phyloP scores from a whole-genome alignment of 2,329 filamentous ascomycete species.

The Fusarium mundagurra region DNA sequence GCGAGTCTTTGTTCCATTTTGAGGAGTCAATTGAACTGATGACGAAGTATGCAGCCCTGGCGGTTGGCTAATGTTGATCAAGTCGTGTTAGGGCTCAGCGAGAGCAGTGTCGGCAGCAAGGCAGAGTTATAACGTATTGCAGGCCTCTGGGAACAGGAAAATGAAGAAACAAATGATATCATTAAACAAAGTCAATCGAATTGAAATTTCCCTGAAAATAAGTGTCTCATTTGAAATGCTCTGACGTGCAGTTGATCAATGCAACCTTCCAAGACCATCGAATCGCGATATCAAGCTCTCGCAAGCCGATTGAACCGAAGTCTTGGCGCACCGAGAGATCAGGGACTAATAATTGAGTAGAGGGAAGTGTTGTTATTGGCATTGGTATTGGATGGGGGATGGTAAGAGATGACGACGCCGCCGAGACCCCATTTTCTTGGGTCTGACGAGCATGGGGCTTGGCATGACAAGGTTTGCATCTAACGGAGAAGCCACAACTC shows the following conservation, averaged over 20 bases:
- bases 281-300: not conserved
- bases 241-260: not conserved
- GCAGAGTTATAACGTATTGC: no score
- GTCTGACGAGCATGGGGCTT: constrained; percentile 13
- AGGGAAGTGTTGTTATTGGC: not conserved
- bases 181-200: not conserved
- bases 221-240: not conserved
- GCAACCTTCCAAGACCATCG: not conserved
- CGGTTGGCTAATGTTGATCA: not conserved
- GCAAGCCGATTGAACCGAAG: not conserved
- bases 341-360: not conserved
- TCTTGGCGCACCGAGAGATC: not conserved
- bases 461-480: constrained; percentile 13
- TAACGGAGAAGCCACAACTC: constrained; percentile 5
- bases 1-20: no score
- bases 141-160: not conserved
- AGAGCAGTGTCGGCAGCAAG: not conserved
- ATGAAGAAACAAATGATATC: not conserved
- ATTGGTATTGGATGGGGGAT: no score
- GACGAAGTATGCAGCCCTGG: no score
- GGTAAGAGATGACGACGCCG: constrained; percentile 10
- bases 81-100: not conserved
- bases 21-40: not conserved
- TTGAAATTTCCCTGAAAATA: not conserved
- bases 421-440: constrained; percentile 6